A percentile compares a stretch with the other conserved stretches of the same genome.
Evolutionary conservation across 495 filamentous ascomycete species (phyloP).

Genomic region (Pseudotulostoma volvatum): DNA sequence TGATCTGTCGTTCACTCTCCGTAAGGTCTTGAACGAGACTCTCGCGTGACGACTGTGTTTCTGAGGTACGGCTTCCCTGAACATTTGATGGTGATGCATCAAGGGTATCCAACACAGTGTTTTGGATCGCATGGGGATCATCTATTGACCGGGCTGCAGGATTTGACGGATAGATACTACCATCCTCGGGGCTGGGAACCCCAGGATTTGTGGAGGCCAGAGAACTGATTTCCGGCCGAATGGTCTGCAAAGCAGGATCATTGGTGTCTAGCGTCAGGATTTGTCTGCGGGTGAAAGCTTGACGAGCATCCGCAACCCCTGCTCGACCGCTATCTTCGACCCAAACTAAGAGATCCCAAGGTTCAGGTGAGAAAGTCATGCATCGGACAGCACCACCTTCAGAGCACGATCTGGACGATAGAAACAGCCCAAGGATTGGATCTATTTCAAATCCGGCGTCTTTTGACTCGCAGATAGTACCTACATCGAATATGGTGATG

Average conservation of each 20-base stretch:
- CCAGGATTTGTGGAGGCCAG: slow-evolving; percentile 11
- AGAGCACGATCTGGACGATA: slow-evolving; percentile 39
- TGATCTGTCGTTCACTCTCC: slow-evolving; percentile 39
- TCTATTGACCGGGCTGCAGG: slow-evolving; percentile 7
- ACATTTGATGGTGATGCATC: slow-evolving; percentile 9
- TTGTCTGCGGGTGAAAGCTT: slow-evolving; percentile 59
- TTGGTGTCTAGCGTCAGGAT: slow-evolving; percentile 46
- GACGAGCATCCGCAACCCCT: slow-evolving; percentile 70
- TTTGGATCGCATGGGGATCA: slow-evolving; percentile 13
- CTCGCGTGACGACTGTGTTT: slow-evolving; percentile 13
- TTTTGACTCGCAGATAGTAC: slow-evolving; percentile 24
- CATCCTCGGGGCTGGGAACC: slow-evolving; percentile 8
- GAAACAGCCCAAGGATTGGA: slow-evolving; percentile 28
- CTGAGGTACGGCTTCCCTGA: neutral
- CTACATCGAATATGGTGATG: slow-evolving; percentile 49
- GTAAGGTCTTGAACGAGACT: slow-evolving; percentile 34
- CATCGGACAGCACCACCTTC: slow-evolving; percentile 70
- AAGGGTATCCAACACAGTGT: slow-evolving; percentile 17
- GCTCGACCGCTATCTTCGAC: slow-evolving; percentile 74
- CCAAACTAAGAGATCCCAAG: slow-evolving; percentile 87
- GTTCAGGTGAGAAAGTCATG: slow-evolving; percentile 79
- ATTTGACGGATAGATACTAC: slow-evolving; percentile 10
- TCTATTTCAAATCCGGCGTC: slow-evolving; percentile 20
- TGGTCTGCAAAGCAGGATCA: slow-evolving; percentile 33
- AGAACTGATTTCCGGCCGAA: slow-evolving; percentile 31